A percentile compares a stretch with the other conserved stretches of the same genome.
These are phyloP conservation scores for Fraxinus dipetala DNA, from an alignment of 305 asterid genomes.

Conservation along the genomic window DNA sequence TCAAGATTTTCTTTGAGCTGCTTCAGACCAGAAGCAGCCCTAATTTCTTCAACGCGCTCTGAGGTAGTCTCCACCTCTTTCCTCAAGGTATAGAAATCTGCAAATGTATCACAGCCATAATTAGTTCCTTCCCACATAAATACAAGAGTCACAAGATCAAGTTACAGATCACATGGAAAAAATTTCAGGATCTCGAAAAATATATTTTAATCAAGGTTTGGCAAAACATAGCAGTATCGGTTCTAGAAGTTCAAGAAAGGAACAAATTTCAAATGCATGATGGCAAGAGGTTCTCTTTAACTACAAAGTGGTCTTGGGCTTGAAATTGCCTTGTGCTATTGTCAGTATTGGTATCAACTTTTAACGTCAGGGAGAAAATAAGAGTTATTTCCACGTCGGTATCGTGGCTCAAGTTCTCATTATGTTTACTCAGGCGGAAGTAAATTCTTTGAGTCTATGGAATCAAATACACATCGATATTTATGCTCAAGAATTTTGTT, in stretches of 20 bases:
- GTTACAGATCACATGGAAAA: not conserved
- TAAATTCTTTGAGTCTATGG: not conserved
- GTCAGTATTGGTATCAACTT: not conserved
- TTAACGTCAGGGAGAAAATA: not conserved
- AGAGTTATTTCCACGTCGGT: not conserved
- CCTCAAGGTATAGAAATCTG: slow-evolving; percentile 90
- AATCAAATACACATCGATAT: not conserved
- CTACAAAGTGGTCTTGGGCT: not conserved
- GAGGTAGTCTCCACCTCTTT: slow-evolving; percentile 64
- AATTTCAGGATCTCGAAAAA: not conserved
- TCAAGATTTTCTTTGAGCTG: slow-evolving; percentile 63
- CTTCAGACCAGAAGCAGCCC: slow-evolving; percentile 72
- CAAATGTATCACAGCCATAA: slow-evolving; percentile 15
- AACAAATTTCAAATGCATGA: not conserved
- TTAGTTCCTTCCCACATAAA: slow-evolving; percentile 15
- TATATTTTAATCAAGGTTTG: not conserved
- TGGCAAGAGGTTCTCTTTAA: not conserved
- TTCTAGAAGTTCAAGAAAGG: not conserved
- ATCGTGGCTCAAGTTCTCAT: not conserved
- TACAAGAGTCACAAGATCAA: slow-evolving; percentile 1
- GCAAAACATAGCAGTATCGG: not conserved
- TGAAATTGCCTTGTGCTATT: not conserved
- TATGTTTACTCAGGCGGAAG: not conserved
- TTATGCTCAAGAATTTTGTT: not conserved
- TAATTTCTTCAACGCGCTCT: slow-evolving; percentile 80